Evolutionary conservation across 305 asterid species (phyloP), one percentile per base, ranked within the genome.

Genomic region (Fraxinus baroniana): DNA sequence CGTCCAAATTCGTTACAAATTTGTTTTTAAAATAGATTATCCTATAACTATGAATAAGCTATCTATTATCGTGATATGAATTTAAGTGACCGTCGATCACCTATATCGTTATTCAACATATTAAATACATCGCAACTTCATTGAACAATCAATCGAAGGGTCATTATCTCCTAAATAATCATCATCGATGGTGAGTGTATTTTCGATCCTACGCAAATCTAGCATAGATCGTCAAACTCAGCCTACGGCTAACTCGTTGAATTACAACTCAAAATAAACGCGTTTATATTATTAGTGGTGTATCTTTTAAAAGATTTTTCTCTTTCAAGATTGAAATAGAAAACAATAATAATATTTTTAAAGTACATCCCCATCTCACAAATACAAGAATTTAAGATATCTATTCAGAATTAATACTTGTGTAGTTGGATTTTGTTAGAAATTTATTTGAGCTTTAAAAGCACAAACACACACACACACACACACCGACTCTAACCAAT

Each of bases 381-480:
- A 9, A 64, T 3, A 26, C 35, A 24, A 64, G 35, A 64, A 3
- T 64, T 24, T 64, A 64, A 64, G 73, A 77, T 77, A 82, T 68
- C 82, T 22, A 77, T 78, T 49, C 72, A 78, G 71, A 82, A 82
- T 82, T 49, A 82, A 82, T 82, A 77, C 35, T 35, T 36, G 73
- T 46, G 81, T 76, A 35, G 85, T 64, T 68, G 46, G 78, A 82
- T 82, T 46, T 77, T 78, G 82, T 82, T 77, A 78, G 78, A 77
- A 82, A 82, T 66, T 78, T 82, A 71, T 80, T 82, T 82, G 30
- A 49, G 82, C 82, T 82, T 68, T 82, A 82, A 82, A 66, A 49
- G 78, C 78, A 57, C 49, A 60, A 57, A 60, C 76, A 36, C 76
- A 24, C 76, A 35, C 75, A 80, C 33, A 30, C 33, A 24, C 26